Percentiles rank a stretch among this genome's conserved stretches.
phyloP scores from a whole-genome alignment of 73 alveolate species.

The Paramecium sexaurelia region DNA sequence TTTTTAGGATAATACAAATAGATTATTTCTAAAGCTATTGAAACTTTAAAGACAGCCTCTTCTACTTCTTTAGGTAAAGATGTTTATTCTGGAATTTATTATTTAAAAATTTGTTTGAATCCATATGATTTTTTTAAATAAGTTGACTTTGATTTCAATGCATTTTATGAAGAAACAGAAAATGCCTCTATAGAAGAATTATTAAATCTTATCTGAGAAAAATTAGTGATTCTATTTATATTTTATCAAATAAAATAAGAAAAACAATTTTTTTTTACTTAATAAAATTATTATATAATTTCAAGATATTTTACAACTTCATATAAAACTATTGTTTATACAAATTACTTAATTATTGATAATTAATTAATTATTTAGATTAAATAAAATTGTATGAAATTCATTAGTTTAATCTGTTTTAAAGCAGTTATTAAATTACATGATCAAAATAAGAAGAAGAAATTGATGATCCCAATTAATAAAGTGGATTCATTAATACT shows the following conservation, averaged over 20 bases:
- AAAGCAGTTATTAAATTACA: not conserved
- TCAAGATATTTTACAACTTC: no score
- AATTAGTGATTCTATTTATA: not conserved
- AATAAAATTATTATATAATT: not conserved
- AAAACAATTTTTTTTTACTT: not conserved
- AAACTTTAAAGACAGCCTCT: not conserved
- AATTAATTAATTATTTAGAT: not conserved
- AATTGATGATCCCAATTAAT: slow-evolving; percentile 22
- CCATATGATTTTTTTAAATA: slow-evolving; percentile 61
- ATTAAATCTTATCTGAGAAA: not conserved
- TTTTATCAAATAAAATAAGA: not conserved
- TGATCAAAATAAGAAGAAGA: slow-evolving; percentile 41
- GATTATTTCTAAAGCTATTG: slow-evolving; percentile 40
- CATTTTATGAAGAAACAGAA: slow-evolving; percentile 67
- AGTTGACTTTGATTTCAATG: slow-evolving; percentile 61
- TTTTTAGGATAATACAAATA: slow-evolving; percentile 35
- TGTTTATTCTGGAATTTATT: slow-evolving; percentile 36
- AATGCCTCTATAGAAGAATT: slow-evolving; percentile 55
- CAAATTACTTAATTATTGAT: no score
- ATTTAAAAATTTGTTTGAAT: slow-evolving; percentile 59
- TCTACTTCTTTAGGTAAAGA: slow-evolving; percentile 51
- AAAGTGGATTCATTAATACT: slow-evolving; percentile 55
- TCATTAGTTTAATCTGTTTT: slow-evolving; percentile 29
- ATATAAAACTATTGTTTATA: no score
- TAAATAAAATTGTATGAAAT: not conserved